Percentiles rank a stretch among this genome's conserved stretches.
Conservation (phyloP, 1,284 basidiomycete genomes). For the Tylopilus sp. region DNA sequence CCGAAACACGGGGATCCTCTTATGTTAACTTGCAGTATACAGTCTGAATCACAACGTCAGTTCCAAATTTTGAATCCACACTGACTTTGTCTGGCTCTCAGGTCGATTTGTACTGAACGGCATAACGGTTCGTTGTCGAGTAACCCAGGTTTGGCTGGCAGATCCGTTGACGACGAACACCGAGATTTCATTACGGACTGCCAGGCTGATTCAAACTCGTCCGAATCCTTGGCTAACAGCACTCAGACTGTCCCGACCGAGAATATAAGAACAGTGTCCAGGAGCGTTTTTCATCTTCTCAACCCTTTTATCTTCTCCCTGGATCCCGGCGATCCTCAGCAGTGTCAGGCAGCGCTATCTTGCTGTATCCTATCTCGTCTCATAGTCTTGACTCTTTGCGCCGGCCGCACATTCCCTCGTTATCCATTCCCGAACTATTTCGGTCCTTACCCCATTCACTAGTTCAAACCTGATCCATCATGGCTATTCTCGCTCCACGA, state of each 20-base stretch:
- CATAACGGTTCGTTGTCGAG: not conserved
- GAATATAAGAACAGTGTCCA: conserved; percentile 22
- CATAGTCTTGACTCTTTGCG: conserved; percentile 13
- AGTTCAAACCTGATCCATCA: conserved; percentile 4
- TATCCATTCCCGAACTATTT: not conserved
- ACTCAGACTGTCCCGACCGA: conserved; percentile 11
- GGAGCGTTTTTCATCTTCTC: conserved; percentile 2
- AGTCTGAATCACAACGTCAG: not conserved
- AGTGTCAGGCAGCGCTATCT: conserved; percentile 18
- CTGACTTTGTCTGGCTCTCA: no score
- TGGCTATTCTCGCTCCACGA: conserved; percentile 20
- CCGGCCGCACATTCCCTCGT: conserved; percentile 14
- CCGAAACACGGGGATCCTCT: not conserved
- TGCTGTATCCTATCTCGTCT: not conserved
- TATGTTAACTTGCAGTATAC: not conserved
- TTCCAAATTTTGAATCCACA: no score
- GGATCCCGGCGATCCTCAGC: conserved; percentile 29
- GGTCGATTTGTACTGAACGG: not conserved
- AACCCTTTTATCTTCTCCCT: conserved; percentile 7
- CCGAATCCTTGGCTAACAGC: conserved; percentile 20
- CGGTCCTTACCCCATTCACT: not conserved
- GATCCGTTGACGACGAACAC: not conserved
- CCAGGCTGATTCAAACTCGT: conserved; percentile 10
- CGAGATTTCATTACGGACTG: conserved; percentile 14
- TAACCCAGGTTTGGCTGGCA: no score